Percentiles rank a stretch among this genome's conserved stretches.
These are phyloP conservation scores for Pleurotus eryngii DNA, from an alignment of 768 basidiomycete genomes.

Conservation along the genomic window DNA sequence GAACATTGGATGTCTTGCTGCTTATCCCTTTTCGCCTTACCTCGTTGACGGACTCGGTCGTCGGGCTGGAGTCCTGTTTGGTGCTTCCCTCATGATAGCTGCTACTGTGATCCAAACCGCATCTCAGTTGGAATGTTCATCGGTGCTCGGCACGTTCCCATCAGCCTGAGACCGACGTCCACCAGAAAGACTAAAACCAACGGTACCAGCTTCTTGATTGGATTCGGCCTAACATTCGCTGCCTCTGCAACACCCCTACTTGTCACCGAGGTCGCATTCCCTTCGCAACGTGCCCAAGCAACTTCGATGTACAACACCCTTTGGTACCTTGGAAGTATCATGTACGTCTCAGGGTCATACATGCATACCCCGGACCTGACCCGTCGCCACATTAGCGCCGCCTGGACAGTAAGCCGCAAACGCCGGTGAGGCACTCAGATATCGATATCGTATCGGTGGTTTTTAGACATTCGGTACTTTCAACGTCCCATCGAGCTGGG, in stretches of 20 bases:
- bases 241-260: constrained; percentile 72
- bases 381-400: constrained; percentile 38
- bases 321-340: constrained; percentile 70
- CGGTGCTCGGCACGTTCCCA: constrained; percentile 46
- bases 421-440: too few species aligned
- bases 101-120: constrained; percentile 59
- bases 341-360: constrained; percentile 37
- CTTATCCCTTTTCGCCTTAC: constrained; percentile 61
- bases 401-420: constrained; percentile 43
- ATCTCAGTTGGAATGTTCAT: constrained; percentile 65
- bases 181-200: not conserved
- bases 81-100: constrained; percentile 55
- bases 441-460: too few species aligned
- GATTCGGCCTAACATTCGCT: constrained; percentile 64
- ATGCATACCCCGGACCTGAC: not conserved
- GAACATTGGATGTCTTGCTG: constrained; percentile 60
- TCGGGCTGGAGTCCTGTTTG: constrained; percentile 52
- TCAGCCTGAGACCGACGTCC: too few species aligned
- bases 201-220: constrained; percentile 47
- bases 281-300: constrained; percentile 66
- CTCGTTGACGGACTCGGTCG: constrained; percentile 62
- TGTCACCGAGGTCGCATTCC: constrained; percentile 73
- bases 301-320: constrained; percentile 71
- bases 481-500: constrained; percentile 36
- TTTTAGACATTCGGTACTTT: constrained; percentile 52